phyloP scores from a whole-genome alignment of 1,284 basidiomycete genomes.

The Mixia osmundae region DNA sequence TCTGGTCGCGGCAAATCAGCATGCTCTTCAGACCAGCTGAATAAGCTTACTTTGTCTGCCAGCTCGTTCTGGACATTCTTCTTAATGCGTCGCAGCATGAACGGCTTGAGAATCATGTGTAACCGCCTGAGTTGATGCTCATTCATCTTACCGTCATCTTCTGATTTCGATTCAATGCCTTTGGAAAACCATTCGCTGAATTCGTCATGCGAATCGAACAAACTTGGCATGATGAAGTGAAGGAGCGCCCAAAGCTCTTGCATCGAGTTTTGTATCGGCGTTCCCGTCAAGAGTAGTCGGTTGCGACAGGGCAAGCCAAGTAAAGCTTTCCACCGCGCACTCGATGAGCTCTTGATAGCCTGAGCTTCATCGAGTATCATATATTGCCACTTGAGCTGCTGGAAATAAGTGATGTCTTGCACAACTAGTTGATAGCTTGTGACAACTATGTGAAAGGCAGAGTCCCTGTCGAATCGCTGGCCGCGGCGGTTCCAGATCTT shows the following conservation, averaged over 20 bases:
- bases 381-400: conserved; percentile 97
- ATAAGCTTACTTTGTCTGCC: conserved; percentile 64
- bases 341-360: conserved; percentile 97
- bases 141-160: conserved; percentile 70
- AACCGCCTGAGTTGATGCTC: conserved; percentile 84
- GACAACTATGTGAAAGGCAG: conserved; percentile 89
- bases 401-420: conserved; percentile 95
- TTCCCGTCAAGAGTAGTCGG: conserved; percentile 81
- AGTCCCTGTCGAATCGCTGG: conserved; percentile 81
- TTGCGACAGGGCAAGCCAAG: conserved; percentile 92
- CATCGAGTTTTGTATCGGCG: conserved; percentile 99
- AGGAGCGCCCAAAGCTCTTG: conserved; percentile 99
- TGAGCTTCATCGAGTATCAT: conserved; percentile 97
- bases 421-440: conserved; percentile 95
- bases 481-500: conserved; percentile 99
- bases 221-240: conserved; percentile 98
- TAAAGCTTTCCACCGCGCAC: conserved; percentile 91
- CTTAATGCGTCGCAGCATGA: conserved; percentile 95
- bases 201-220: conserved; percentile 98
- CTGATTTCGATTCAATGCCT: conserved; percentile 73
- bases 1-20: conserved; percentile 29
- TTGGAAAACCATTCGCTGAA: conserved; percentile 99
- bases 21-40: conserved; percentile 1
- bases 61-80: conserved; percentile 98
- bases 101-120: conserved; percentile 98